Base-by-base conservation (phyloP, 2,329 filamentous ascomycete genomes). In the Aspergillus novoparasiticus region DNA sequence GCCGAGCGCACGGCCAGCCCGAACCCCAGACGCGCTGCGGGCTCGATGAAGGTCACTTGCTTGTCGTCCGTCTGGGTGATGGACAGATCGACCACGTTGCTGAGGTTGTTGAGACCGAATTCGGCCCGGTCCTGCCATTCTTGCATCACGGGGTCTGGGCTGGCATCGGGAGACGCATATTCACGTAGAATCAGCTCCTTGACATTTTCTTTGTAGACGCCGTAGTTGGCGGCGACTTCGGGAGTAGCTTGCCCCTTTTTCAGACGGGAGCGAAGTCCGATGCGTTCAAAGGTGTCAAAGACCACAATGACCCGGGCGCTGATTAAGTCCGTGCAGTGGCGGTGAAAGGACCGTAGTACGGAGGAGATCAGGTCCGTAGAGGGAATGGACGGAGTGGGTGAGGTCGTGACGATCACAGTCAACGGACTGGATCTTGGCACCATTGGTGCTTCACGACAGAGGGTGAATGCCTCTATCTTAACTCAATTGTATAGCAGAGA, bases 391-490 rank as follows among this genome's bases (percentile, higher is more conserved):
- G 62, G 62, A 0, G 59, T 58, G 12, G 62, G 62, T 6, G 62
- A 64, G 14, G 62, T 64, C 16, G 62, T 64, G 39, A 64, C 41
- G 36, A 61, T 56, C 53, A 63, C 61, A n/a, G 61, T 63, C 30
- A 63, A 39, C 14, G n/a, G 51, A 34, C 54, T 39, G 23, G 41
- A 60, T 57, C 55, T 45, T 19, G 55, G 39, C 55, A 41, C 55
- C 55, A 57, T 57, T 14, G 55, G 55, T 45, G 43, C 54, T 41
- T 28, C 34, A 28, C 46, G 26, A 28, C 28, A 51, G 48, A 51
- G 19, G 28, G 19, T 11, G 19, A 32, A 19, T 32, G 19, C 28
- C 28, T 51, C 48, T 30, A 51, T 32, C 8, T 30, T 23, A 11
- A 23, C 16, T 36, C 12, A 14, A 16, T 16, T 41, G 39, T 41